Evolutionary conservation across 2,329 filamentous ascomycete genomes (phyloP).

Genomic region (Colletotrichum sp.): DNA sequence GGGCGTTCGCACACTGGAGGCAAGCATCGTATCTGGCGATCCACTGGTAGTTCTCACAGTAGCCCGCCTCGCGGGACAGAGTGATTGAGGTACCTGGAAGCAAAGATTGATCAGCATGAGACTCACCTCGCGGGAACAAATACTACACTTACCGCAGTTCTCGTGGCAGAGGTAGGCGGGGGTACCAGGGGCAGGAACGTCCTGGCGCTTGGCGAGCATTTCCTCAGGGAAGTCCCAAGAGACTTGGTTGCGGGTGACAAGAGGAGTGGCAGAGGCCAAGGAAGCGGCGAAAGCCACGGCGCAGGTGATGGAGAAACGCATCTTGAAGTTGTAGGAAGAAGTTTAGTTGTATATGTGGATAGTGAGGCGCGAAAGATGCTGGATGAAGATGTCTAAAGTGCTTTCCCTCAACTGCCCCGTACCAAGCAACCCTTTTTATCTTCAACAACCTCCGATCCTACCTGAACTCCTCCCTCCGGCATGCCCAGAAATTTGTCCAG

Average conservation of each 20-base stretch:
- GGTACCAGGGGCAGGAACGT: conserved; percentile 28
- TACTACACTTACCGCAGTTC: conserved; percentile 48
- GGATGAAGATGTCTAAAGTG: not conserved
- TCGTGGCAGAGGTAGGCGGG: conserved; percentile 51
- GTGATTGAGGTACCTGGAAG: conserved; percentile 35
- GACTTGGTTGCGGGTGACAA: conserved; percentile 6
- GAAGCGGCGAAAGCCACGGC: conserved; percentile 32
- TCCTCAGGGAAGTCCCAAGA: conserved; percentile 32
- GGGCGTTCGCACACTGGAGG: conserved; percentile 46
- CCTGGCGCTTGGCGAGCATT: conserved; percentile 47
- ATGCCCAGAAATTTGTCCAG: not conserved
- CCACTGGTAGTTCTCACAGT: conserved; percentile 35
- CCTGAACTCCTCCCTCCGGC: not conserved
- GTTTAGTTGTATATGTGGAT: not conserved
- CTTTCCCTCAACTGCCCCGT: not conserved
- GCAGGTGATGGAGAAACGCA: conserved; percentile 30
- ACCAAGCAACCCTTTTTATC: not conserved
- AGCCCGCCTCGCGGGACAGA: conserved; percentile 31
- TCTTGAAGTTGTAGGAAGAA: conserved; percentile 21
- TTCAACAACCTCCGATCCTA: not conserved
- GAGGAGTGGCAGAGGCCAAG: conserved; percentile 24
- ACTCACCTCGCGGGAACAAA: rapidly evolving
- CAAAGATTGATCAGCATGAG: not conserved
- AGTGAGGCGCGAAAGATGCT: not conserved
- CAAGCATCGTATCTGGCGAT: conserved; percentile 37